phyloP scores from a whole-genome alignment of 2,329 filamentous ascomycete species.

The Stemphylium lycopersici region DNA sequence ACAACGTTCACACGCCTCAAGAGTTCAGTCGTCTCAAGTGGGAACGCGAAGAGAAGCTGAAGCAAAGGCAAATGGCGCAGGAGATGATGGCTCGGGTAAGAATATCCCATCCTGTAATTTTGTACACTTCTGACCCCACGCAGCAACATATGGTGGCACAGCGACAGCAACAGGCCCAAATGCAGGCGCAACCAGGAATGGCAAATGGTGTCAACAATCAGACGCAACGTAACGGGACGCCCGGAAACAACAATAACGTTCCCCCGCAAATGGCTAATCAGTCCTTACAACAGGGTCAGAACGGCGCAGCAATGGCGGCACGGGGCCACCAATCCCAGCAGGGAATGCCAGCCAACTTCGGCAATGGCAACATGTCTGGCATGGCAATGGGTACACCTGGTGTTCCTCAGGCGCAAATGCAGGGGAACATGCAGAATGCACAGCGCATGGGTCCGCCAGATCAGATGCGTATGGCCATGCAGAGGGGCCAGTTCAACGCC shows the following conservation, averaged over 20 bases:
- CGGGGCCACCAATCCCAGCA: conserved; percentile 47
- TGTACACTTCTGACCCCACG: conserved; percentile 16
- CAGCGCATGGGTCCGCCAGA: conserved; percentile 61
- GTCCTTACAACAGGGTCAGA: conserved; percentile 38
- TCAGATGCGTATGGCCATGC: conserved; percentile 49
- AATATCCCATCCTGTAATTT: not conserved
- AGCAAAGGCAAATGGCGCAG: conserved; percentile 63
- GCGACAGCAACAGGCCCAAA: conserved; percentile 44
- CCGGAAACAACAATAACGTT: conserved; percentile 42
- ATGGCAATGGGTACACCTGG: conserved; percentile 62
- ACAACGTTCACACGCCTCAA: conserved; percentile 74
- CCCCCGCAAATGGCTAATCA: conserved; percentile 40
- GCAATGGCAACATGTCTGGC: conserved; percentile 56
- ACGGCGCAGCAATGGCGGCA: conserved; percentile 41
- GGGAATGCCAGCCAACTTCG: conserved; percentile 56
- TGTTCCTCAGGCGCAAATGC: conserved; percentile 73
- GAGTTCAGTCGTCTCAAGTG: conserved; percentile 90
- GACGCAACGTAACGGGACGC: conserved; percentile 52
- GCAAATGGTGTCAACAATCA: conserved; percentile 44
- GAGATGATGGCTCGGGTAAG: conserved; percentile 58
- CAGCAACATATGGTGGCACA: conserved; percentile 47
- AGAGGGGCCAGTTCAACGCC: conserved; percentile 41
- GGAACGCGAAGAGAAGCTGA: conserved; percentile 76
- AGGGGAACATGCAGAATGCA: conserved; percentile 62
- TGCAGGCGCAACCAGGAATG: conserved; percentile 48